Base-by-base conservation (phyloP, 139 green algal genomes). In the Pleodorina starrii region DNA sequence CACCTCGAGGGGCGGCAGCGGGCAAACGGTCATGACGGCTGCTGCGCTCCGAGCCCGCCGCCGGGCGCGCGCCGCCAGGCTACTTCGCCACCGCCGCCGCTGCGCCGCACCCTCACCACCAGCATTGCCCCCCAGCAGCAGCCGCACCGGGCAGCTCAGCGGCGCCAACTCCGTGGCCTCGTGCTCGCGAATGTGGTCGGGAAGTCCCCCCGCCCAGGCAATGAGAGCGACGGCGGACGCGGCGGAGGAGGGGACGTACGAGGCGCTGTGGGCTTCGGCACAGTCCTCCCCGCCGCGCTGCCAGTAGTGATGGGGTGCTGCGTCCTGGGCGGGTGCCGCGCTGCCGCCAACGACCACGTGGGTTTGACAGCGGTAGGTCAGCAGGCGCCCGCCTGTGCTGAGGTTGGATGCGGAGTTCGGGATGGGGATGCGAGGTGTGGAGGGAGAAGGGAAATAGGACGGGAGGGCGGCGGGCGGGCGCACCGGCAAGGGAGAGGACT, bases 1-100 rank as follows among this genome's bases (percentile, higher is more conserved):
- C 9, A 85, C 78, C 78, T 85, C 51, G 21, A 85, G 7, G 23
- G 78, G 51, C 3, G 51, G 78, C 76, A 82, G 74, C 74, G 63
- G n/a, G 63, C 63, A 73, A n/a, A n/a, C n/a, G n/a, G n/a, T n/a
- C n/a, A n/a, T n/a, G n/a, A n/a, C n/a, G n/a, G n/a, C n/a, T n/a
- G n/a, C n/a, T n/a, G n/a, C n/a, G n/a, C n/a, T n/a, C n/a, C n/a
- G n/a, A n/a, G 63, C 16, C 35, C 27, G 63, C 29, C 69, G 35
- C 32, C 3, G 36, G 36, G n/a, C n/a, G n/a, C n/a, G 12, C 7
- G 6, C 5, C 35, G 32, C 38, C 32, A 23, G 19, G 14, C 63
- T 2, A 6, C 32, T 10, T 1, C 14, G 69, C 32, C 69, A 21
- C 7, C 21, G 29, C 29, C 21, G 54, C 9, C 5, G 21, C 5